phyloP scores from a whole-genome alignment of 495 filamentous ascomycete genomes.

The Neurospora sp. region DNA sequence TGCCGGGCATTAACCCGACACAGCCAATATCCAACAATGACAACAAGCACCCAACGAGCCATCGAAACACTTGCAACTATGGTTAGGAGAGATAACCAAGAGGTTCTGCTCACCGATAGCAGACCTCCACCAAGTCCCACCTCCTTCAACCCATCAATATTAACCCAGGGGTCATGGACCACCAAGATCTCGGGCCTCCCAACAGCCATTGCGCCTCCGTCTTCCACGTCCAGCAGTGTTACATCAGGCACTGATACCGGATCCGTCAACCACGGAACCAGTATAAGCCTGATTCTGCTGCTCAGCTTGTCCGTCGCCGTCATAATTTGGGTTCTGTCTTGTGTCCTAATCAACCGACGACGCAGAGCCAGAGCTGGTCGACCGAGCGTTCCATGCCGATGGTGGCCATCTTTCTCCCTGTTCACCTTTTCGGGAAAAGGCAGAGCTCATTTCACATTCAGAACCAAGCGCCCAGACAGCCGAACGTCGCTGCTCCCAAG shows the following conservation, averaged over 20 bases:
- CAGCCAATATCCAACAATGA: neutral
- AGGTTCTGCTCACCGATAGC: slow-evolving; percentile 3
- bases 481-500: neutral
- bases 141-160: neutral
- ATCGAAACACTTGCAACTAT: neutral
- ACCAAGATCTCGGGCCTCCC: neutral
- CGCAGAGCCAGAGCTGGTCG: neutral
- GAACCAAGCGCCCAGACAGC: neutral
- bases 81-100: neutral
- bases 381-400: neutral
- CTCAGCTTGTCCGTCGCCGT: slow-evolving; percentile 20
- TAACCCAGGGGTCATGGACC: neutral
- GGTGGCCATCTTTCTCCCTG: neutral
- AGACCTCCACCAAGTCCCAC: neutral
- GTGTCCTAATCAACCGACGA: slow-evolving; percentile 16
- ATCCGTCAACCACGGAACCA: slow-evolving; percentile 10
- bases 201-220: neutral
- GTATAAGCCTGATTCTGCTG: slow-evolving; percentile 22
- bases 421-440: neutral
- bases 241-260: neutral
- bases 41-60: neutral
- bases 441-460: neutral
- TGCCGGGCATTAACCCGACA: no score
- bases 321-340: slow-evolving; percentile 12
- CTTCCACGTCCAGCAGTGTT: neutral